Evolutionary conservation across 2,329 filamentous ascomycete genomes (phyloP).

Genomic region (Pseudopithomyces chartarum): DNA sequence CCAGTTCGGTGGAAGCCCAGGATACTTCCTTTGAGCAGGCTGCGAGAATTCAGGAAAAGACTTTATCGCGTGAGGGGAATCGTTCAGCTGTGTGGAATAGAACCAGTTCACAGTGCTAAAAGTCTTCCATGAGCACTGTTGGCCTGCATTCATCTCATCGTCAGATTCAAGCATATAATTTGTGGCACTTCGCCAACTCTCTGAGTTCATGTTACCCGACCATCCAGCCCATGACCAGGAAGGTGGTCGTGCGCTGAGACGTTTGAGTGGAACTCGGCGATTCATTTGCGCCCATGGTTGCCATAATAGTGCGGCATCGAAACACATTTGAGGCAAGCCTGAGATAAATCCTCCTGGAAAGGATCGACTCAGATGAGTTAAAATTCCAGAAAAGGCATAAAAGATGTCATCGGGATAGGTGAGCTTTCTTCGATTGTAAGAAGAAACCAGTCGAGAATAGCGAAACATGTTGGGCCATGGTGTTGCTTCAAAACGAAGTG

Average conservation of each 20-base stretch:
- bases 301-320: slow-evolving; percentile 27
- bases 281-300: slow-evolving; percentile 14
- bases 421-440: slow-evolving; percentile 17
- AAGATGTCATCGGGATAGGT: slow-evolving; percentile 25
- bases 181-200: slow-evolving; percentile 21
- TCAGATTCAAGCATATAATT: slow-evolving; percentile 14
- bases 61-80: background rate
- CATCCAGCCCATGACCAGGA: slow-evolving; percentile 22
- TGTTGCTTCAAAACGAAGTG: slow-evolving; percentile 4
- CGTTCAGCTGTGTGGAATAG: slow-evolving; percentile 7
- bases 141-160: background rate
- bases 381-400: slow-evolving; percentile 21
- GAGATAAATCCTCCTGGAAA: slow-evolving; percentile 22
- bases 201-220: slow-evolving; percentile 15
- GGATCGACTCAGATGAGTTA: slow-evolving; percentile 12
- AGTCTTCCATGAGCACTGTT: slow-evolving; percentile 17
- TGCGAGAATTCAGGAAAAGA: background rate
- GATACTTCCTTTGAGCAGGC: background rate
- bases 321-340: slow-evolving; percentile 23
- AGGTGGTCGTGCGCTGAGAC: slow-evolving; percentile 1
- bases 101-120: slow-evolving; percentile 15
- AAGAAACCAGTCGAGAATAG: slow-evolving; percentile 15
- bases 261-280: slow-evolving; percentile 9
- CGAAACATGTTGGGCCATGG: slow-evolving; percentile 18
- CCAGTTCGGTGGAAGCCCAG: background rate